Conservation (phyloP, 2,329 filamentous ascomycete genomes). For the Colletotrichum sublineola region DNA sequence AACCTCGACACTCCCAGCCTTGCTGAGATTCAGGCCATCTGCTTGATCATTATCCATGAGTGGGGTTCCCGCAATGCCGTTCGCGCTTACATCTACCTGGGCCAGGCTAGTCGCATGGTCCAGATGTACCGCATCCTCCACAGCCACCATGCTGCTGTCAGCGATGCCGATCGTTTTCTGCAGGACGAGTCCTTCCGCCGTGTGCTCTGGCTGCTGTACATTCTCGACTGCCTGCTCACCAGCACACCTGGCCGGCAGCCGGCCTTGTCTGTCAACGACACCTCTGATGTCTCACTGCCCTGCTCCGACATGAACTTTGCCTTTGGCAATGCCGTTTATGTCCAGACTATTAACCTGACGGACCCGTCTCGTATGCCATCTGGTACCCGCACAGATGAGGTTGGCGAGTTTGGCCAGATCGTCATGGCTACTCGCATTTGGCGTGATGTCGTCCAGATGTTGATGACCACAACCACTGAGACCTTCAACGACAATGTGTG, state of each 20-base stretch:
- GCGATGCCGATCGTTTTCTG: constrained; percentile 69
- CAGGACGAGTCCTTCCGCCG: constrained; percentile 73
- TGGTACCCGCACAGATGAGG: constrained; percentile 60
- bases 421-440: constrained; percentile 72
- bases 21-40: constrained; percentile 72
- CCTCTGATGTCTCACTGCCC: constrained; percentile 68
- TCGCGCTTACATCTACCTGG: constrained; percentile 73
- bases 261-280: constrained; percentile 67
- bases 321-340: constrained; percentile 70
- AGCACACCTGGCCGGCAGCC: constrained; percentile 72
- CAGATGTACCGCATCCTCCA: constrained; percentile 74
- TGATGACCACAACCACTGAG: constrained; percentile 65
- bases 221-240: constrained; percentile 72
- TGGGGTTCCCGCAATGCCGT: constrained; percentile 74
- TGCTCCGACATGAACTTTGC: constrained; percentile 74
- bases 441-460: constrained; percentile 73
- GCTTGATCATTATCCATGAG: constrained; percentile 72
- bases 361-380: constrained; percentile 53
- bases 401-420: constrained; percentile 73
- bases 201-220: constrained; percentile 73
- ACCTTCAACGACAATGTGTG: constrained; percentile 69
- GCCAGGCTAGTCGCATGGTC: constrained; percentile 73
- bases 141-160: constrained; percentile 63
- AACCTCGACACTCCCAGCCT: constrained; percentile 71
- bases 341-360: constrained; percentile 67